phyloP scores from a whole-genome alignment of 2,329 filamentous ascomycete genomes.

The Plenodomus tracheiphilus region DNA sequence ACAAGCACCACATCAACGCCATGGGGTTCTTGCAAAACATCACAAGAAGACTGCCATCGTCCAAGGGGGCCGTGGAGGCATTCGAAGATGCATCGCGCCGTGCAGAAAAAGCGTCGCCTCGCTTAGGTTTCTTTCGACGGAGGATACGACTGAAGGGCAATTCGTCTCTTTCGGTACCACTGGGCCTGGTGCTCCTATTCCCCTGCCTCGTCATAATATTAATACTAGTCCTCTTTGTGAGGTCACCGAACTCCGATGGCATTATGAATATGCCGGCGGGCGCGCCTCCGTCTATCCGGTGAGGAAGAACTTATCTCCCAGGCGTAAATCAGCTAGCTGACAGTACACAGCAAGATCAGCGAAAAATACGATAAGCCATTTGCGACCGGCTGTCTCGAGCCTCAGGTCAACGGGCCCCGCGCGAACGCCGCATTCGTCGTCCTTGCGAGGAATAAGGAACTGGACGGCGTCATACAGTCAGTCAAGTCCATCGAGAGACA shows the following conservation, averaged over 20 bases:
- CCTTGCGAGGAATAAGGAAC: slow-evolving; percentile 90
- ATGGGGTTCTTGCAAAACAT: slow-evolving; percentile 39
- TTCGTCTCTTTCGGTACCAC: slow-evolving; percentile 86
- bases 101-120: slow-evolving; percentile 50
- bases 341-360: slow-evolving; percentile 77
- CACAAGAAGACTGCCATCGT: slow-evolving; percentile 50
- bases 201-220: slow-evolving; percentile 88
- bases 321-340: slow-evolving; percentile 13
- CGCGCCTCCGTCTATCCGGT: slow-evolving; percentile 88
- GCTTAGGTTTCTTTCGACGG: slow-evolving; percentile 79
- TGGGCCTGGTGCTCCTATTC: slow-evolving; percentile 91
- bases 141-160: slow-evolving; percentile 89
- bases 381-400: slow-evolving; percentile 81
- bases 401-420: slow-evolving; percentile 73
- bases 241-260: slow-evolving; percentile 80
- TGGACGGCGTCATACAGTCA: slow-evolving; percentile 94
- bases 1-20: slow-evolving; percentile 5
- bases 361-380: slow-evolving; percentile 98
- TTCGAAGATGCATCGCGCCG: slow-evolving; percentile 49
- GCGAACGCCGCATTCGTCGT: slow-evolving; percentile 97
- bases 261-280: slow-evolving; percentile 86
- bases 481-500: slow-evolving; percentile 97
- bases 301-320: slow-evolving; percentile 23
- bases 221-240: slow-evolving; percentile 85
- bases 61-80: slow-evolving; percentile 47